Base-by-base conservation (phyloP, 140 eudicot species). In the Cichorium intybus region DNA sequence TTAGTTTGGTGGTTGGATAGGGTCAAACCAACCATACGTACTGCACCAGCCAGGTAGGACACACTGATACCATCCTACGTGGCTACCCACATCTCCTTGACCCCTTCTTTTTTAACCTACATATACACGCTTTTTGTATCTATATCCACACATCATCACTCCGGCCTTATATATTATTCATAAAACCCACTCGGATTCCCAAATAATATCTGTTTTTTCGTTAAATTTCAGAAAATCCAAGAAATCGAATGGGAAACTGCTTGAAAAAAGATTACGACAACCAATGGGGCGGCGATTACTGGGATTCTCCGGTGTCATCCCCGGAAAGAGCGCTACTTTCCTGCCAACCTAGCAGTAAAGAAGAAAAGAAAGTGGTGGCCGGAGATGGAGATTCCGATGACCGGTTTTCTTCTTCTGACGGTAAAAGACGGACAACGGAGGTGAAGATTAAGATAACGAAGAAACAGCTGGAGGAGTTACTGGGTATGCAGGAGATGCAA, bases 221-320 rank as follows among this genome's bases (percentile, higher is more conserved):
- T 60, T 27, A 54, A 64, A 27, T 7, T 26, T 6, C 8, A 3
- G 3, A 37, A 70, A 60, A 35, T 12, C 9, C 34, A 43, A 16
- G 24, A 16, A 47, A 39, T 51, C 22, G 5, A 10, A 87, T 84
- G 93, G 96, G 96, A 68, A 87, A 87, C 41, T 87, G 96, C 60
- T 26, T 81, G 41, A 76, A 63, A 34, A 85, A 56, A 62, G 73
- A 71, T 26, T 79, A 81, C 43, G 47, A 52, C 24, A 54, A 49
- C 27, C 62, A 70, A 24, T 87, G 91, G 91, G 95, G 84, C 24
- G 95, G 88, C 52, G 88, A 84, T 3, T 76, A 87, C 54, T 84
- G 88, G 91, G 78, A 76, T 16, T 70, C 84, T 18, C 72, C 56
- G 41, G 10, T 47, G 15, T n/a, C 70, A 12, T 76, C 78, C 1